Conservation (phyloP, 2,329 filamentous ascomycete species). For the Apiospora aurea region DNA sequence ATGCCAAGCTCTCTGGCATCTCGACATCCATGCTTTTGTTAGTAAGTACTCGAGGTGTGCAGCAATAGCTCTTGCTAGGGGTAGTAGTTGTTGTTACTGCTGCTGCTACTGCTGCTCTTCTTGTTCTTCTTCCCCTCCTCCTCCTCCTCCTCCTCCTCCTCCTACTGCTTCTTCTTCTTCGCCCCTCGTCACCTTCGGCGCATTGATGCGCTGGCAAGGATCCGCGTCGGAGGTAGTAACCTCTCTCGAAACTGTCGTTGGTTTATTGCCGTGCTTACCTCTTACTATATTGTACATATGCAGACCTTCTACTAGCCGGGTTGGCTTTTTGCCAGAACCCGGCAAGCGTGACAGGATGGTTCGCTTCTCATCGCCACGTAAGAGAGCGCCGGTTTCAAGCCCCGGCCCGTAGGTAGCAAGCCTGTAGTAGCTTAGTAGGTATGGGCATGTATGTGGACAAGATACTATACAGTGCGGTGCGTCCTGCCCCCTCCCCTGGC, state of each 20-base stretch:
- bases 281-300: too few relatives aligned
- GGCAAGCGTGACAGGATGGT: neutral
- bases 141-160: neutral
- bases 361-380: conserved; percentile 9
- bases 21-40: too few relatives aligned
- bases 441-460: neutral
- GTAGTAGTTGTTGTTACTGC: neutral
- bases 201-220: neutral
- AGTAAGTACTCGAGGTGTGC: too few relatives aligned
- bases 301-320: too few relatives aligned
- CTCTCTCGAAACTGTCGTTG: too few relatives aligned
- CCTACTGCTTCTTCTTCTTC: neutral
- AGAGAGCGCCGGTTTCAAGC: neutral
- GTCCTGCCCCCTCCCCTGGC: neutral
- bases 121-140: neutral
- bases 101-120: neutral
- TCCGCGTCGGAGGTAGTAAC: neutral
- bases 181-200: neutral
- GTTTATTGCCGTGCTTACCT: too few relatives aligned
- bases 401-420: neutral
- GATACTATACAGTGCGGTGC: conserved; percentile 1
- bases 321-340: neutral
- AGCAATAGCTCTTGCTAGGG: too few relatives aligned
- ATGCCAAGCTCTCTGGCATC: neutral
- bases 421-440: too few relatives aligned